These are phyloP conservation scores for Aspergillus clavatus DNA, from an alignment of 2,329 filamentous ascomycete genomes.

Conservation along the genomic window DNA sequence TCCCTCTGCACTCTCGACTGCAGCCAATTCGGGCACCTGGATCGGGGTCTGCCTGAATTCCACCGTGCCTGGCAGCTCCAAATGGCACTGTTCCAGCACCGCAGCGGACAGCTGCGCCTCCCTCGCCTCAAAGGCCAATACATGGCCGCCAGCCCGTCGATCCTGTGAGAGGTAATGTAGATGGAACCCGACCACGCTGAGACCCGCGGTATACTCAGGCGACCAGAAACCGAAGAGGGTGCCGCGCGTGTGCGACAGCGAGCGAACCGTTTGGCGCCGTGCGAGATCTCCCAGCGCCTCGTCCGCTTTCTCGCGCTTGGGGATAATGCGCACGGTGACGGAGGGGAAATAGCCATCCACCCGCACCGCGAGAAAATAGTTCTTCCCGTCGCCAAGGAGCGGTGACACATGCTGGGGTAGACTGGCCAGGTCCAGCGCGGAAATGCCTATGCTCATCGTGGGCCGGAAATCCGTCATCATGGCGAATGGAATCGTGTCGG, in stretches of 20 bases:
- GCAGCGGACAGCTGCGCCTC: conserved; percentile 35
- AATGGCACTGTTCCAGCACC: conserved; percentile 34
- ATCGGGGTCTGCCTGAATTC: conserved; percentile 36
- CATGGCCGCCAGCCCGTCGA: conserved; percentile 33
- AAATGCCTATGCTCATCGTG: conserved; percentile 13
- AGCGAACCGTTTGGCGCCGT: conserved; percentile 25
- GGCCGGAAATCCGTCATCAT: conserved; percentile 28
- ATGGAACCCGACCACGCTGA: conserved; percentile 41
- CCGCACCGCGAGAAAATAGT: conserved; percentile 10
- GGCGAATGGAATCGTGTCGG: conserved; percentile 39
- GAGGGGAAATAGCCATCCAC: conserved; percentile 1
- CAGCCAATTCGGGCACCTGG: too few relatives aligned
- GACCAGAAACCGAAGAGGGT: conserved; percentile 43
- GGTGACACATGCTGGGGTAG: conserved; percentile 4
- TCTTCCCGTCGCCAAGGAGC: conserved; percentile 6
- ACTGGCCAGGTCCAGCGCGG: conserved; percentile 1
- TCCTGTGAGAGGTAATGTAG: conserved; percentile 39
- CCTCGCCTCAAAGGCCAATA: conserved; percentile 23
- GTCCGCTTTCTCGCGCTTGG: neutral
- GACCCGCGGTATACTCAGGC: conserved; percentile 37
- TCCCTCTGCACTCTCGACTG: too few relatives aligned
- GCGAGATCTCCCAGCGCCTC: conserved; percentile 13
- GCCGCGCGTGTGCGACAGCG: conserved; percentile 33
- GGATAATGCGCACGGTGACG: conserved; percentile 6
- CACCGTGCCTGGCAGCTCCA: conserved; percentile 37